Percentiles rank a stretch among this genome's conserved stretches.
These are phyloP conservation scores for Solanum chilense DNA, from an alignment of 257 asterid species.

Conservation along the genomic window DNA sequence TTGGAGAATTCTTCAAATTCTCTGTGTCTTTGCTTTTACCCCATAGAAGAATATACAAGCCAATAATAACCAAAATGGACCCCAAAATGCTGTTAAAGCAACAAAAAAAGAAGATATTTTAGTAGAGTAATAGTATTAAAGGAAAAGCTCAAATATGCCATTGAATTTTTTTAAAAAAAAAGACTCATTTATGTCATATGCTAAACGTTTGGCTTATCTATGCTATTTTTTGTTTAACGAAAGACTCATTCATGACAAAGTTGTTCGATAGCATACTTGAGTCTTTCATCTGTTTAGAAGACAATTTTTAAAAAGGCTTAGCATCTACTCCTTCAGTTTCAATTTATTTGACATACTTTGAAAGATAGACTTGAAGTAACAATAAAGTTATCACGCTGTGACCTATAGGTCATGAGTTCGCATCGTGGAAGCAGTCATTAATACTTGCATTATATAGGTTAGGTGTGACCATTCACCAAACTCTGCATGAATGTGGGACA, in stretches of 20 bases:
- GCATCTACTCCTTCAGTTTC: not conserved
- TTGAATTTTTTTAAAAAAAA: too few species aligned
- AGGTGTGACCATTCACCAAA: not conserved
- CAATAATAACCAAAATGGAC: constrained; percentile 46
- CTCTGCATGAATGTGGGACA: not conserved
- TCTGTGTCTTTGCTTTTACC: constrained; percentile 53
- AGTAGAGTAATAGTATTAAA: not conserved
- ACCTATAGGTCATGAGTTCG: not conserved
- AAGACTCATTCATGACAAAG: rapidly evolving
- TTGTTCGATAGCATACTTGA: not conserved
- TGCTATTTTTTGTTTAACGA: too few species aligned
- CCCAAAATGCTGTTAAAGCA: constrained; percentile 48
- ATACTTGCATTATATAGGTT: not conserved
- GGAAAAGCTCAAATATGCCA: too few species aligned
- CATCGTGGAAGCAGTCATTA: not conserved
- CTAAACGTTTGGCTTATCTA: too few species aligned
- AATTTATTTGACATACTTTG: not conserved
- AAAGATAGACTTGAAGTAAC: not conserved
- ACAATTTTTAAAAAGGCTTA: not conserved
- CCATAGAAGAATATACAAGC: constrained; percentile 67
- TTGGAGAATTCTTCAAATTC: constrained; percentile 1
- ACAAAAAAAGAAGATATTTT: not conserved
- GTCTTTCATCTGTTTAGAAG: not conserved
- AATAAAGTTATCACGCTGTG: rapidly evolving
- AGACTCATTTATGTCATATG: not conserved